phyloP scores from a whole-genome alignment of 495 filamentous ascomycete species.

The Penicillium desertorum region DNA sequence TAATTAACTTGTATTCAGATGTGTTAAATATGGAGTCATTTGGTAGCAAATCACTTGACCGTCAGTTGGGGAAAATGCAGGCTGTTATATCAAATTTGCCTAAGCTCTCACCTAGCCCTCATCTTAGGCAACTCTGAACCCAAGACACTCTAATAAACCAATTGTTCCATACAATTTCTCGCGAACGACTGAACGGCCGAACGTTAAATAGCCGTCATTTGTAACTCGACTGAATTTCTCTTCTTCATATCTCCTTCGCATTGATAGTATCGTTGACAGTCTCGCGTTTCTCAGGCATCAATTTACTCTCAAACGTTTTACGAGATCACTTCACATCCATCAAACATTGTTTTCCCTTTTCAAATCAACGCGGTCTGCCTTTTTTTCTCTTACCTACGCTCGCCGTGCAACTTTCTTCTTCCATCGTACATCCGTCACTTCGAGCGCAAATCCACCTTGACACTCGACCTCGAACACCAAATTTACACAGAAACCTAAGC shows the following conservation, averaged over 20 bases:
- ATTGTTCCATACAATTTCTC: neutral
- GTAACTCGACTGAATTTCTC: neutral
- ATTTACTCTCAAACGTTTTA: neutral
- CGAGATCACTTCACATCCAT: neutral
- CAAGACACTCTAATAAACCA: neutral
- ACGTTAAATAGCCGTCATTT: neutral
- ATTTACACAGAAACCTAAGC: neutral
- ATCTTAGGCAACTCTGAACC: neutral
- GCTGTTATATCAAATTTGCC: neutral
- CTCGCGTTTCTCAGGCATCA: neutral
- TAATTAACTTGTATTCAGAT: neutral
- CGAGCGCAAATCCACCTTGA: neutral
- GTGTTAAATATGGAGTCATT: neutral
- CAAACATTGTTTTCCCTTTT: neutral
- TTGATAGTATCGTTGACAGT: neutral
- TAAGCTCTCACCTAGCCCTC: neutral
- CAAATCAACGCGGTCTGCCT: neutral
- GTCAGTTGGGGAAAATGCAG: neutral
- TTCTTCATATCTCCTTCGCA: neutral
- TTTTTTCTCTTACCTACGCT: neutral
- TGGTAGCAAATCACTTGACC: neutral
- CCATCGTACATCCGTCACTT: neutral
- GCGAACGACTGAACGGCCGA: neutral
- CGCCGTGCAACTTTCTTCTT: neutral
- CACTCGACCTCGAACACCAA: neutral